These are phyloP conservation scores for Penicillium sp. DNA, from an alignment of 2,329 filamentous ascomycete species.

Conservation along the genomic window DNA sequence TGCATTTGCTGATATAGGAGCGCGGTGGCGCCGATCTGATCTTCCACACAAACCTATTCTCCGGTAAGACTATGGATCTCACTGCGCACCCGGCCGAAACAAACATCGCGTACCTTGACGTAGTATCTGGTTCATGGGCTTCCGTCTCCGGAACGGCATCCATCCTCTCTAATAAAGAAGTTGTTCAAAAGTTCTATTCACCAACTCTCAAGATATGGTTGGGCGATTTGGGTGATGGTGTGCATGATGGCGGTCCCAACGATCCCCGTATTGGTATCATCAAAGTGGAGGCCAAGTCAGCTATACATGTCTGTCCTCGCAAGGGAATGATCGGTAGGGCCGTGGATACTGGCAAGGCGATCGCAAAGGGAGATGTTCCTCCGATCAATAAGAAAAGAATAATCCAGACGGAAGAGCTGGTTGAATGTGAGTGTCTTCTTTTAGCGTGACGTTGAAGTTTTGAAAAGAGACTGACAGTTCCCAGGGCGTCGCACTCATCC, in stretches of 20 bases:
- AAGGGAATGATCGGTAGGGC: slow-evolving; percentile 62
- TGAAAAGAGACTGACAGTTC: slow-evolving; percentile 5
- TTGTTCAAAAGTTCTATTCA: slow-evolving; percentile 72
- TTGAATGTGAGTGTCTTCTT: slow-evolving; percentile 47
- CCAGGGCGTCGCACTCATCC: slow-evolving; percentile 28
- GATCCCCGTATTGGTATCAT: slow-evolving; percentile 82
- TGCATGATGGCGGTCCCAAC: slow-evolving; percentile 74
- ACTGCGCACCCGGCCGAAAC: slow-evolving; percentile 63
- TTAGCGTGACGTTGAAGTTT: neutral
- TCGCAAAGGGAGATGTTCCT: slow-evolving; percentile 67
- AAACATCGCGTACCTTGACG: slow-evolving; percentile 79
- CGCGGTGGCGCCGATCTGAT: slow-evolving; percentile 73
- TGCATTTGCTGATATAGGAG: slow-evolving; percentile 55
- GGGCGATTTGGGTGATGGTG: slow-evolving; percentile 77
- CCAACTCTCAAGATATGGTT: slow-evolving; percentile 76
- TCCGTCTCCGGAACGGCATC: slow-evolving; percentile 71
- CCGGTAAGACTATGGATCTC: slow-evolving; percentile 81
- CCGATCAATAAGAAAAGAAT: slow-evolving; percentile 73
- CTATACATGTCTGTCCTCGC: slow-evolving; percentile 64
- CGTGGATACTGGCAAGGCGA: slow-evolving; percentile 70
- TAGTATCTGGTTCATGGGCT: slow-evolving; percentile 73
- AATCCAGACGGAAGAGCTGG: slow-evolving; percentile 64
- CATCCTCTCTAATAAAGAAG: slow-evolving; percentile 64
- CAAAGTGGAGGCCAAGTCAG: slow-evolving; percentile 66
- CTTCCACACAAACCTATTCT: slow-evolving; percentile 90